Conservation (phyloP, 306 rosid genomes). For the Sicyos edulis region DNA sequence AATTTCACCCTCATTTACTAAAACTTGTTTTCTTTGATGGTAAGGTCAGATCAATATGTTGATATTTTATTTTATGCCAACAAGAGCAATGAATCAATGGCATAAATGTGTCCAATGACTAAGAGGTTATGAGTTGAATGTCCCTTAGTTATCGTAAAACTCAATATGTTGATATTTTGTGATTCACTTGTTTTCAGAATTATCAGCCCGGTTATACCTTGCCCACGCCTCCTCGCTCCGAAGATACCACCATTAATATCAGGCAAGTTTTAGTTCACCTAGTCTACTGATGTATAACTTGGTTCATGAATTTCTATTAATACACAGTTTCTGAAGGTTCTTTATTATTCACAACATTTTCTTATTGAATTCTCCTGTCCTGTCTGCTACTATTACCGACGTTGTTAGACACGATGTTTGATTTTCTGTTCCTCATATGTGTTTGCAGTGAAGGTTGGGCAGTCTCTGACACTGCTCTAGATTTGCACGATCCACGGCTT, state of each 20-base stretch:
- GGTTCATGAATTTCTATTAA: background rate
- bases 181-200: conserved; percentile 25
- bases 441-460: conserved; percentile 84
- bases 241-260: conserved; percentile 81
- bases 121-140: too few species aligned
- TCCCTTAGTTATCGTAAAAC: too few species aligned
- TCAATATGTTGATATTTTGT: too few species aligned
- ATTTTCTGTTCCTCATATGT: conserved; percentile 20
- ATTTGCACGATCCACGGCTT: conserved; percentile 86
- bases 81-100: too few species aligned
- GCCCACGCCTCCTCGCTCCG: conserved; percentile 67
- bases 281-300: background rate
- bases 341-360: background rate
- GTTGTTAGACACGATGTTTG: conserved; percentile 8
- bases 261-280: conserved; percentile 44
- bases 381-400: background rate
- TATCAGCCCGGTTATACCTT: too few species aligned
- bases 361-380: background rate
- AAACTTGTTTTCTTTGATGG: background rate
- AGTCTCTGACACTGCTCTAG: conserved; percentile 86
- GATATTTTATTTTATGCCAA: background rate
- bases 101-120: too few species aligned
- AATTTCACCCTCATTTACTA: background rate
- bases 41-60: conserved; percentile 7
- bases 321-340: background rate